Evolutionary conservation across 441 rosid species (phyloP).

Genomic region (Melianthus villosus): DNA sequence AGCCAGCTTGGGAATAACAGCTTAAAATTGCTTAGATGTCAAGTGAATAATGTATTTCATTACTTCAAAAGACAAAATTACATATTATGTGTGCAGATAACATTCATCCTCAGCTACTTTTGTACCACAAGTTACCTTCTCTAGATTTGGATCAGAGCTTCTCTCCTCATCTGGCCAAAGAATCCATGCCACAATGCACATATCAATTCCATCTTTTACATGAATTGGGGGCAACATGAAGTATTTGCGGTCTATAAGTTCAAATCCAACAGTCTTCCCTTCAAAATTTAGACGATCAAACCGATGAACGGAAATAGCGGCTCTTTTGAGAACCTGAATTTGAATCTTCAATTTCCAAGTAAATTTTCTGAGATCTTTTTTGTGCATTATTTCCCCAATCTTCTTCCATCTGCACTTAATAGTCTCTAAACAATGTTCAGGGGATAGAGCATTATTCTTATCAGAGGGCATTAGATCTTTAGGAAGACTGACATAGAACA

Average conservation of each 20-base stretch:
- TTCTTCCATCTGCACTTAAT: conserved; percentile 56
- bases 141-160: conserved; percentile 68
- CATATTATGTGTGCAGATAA: no score
- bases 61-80: no score
- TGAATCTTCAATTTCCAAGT: conserved; percentile 89
- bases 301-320: conserved; percentile 59
- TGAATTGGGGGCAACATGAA: conserved; percentile 32
- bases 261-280: conserved; percentile 27
- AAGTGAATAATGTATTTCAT: no score
- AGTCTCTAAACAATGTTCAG: conserved; percentile 29
- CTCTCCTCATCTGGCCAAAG: conserved; percentile 99
- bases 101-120: no score
- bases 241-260: conserved; percentile 40
- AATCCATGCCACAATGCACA: conserved; percentile 77
- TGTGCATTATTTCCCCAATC: conserved; percentile 63
- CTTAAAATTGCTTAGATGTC: not conserved
- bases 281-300: conserved; percentile 26
- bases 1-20: conserved; percentile 12
- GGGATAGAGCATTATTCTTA: conserved; percentile 16
- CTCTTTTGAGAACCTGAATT: conserved; percentile 68
- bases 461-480: conserved; percentile 50
- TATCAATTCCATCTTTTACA: conserved; percentile 50
- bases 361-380: conserved; percentile 47
- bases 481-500: conserved; percentile 64
- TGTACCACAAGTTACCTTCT: conserved; percentile 88